Evolutionary conservation across 257 asterid species (phyloP).

Genomic region (Lithospermum erythrorhizon): DNA sequence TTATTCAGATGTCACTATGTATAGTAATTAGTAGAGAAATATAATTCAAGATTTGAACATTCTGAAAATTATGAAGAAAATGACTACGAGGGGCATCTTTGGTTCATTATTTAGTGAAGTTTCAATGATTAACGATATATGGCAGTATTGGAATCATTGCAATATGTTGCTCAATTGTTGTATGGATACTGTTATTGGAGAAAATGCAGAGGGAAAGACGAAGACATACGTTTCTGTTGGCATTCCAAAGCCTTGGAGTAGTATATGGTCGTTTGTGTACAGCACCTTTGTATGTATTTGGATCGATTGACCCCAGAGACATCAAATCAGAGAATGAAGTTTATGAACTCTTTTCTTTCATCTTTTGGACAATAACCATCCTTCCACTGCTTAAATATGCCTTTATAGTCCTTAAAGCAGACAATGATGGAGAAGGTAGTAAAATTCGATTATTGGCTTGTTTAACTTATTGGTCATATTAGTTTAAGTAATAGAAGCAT

Average conservation of each 20-base stretch:
- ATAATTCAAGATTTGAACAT: background rate
- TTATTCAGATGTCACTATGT: background rate
- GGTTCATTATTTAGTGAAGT: no score
- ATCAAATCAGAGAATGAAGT: slow-evolving; percentile 48
- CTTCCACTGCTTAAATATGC: slow-evolving; percentile 77
- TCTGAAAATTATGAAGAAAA: no score
- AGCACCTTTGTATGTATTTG: slow-evolving; percentile 78
- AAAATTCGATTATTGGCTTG: slow-evolving; percentile 5
- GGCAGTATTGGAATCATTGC: background rate
- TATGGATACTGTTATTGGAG: slow-evolving; percentile 3
- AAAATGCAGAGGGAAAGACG: slow-evolving; percentile 36
- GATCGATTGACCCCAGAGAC: slow-evolving; percentile 45
- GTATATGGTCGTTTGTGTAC: slow-evolving; percentile 85
- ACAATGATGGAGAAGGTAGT: slow-evolving; percentile 85
- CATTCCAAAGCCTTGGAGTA: slow-evolving; percentile 93
- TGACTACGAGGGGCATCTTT: no score
- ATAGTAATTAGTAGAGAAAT: background rate
- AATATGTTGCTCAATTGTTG: background rate
- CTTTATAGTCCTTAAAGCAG: slow-evolving; percentile 62
- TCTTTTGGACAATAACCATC: slow-evolving; percentile 76
- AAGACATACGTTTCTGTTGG: slow-evolving; percentile 47
- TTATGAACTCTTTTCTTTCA: slow-evolving; percentile 67
- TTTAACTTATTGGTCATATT: background rate
- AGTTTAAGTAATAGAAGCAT: slow-evolving; percentile 4
- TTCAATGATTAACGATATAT: no score